These are phyloP conservation scores for Pezicula neosporulosa DNA, from an alignment of 2,329 filamentous ascomycete species.

Conservation along the genomic window DNA sequence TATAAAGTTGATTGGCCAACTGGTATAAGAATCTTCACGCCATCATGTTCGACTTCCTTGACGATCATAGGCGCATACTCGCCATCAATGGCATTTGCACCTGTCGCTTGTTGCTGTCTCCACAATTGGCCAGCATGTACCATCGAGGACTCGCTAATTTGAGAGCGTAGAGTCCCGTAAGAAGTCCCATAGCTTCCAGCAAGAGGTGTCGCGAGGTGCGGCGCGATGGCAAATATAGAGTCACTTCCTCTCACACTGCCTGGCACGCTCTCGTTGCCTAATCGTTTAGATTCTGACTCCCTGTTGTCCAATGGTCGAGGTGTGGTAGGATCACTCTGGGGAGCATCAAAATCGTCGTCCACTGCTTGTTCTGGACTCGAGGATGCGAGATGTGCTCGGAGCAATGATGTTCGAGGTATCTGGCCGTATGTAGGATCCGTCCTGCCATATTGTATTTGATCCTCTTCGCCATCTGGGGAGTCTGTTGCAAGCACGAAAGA, in stretches of 20 bases:
- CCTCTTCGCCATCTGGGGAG: slow-evolving; percentile 37
- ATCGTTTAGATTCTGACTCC: slow-evolving; percentile 15
- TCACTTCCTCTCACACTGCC: slow-evolving; percentile 32
- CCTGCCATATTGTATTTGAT: slow-evolving; percentile 21
- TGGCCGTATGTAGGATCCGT: slow-evolving; percentile 19
- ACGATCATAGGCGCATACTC: slow-evolving; percentile 77
- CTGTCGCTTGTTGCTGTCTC: slow-evolving; percentile 43
- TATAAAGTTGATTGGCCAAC: slow-evolving; percentile 93
- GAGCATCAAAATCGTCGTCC: slow-evolving; percentile 19
- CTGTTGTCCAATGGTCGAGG: slow-evolving; percentile 36
- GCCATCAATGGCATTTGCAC: slow-evolving; percentile 45
- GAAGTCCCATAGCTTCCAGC: slow-evolving; percentile 67
- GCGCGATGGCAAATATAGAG: slow-evolving; percentile 55
- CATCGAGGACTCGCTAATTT: slow-evolving; percentile 39
- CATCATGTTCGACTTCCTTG: slow-evolving; percentile 84
- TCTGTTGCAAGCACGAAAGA: slow-evolving; percentile 65
- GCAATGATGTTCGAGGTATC: slow-evolving; percentile 31
- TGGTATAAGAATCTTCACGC: slow-evolving; percentile 71
- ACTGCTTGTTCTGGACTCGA: slow-evolving; percentile 26
- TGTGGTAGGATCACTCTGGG: slow-evolving; percentile 13
- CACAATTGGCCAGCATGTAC: slow-evolving; percentile 47
- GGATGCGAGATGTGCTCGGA: slow-evolving; percentile 50
- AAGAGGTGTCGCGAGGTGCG: slow-evolving; percentile 63
- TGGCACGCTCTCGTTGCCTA: slow-evolving; percentile 21
- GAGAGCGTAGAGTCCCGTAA: slow-evolving; percentile 48